Conservation (phyloP, 1,284 basidiomycete species). For the Malassezia pachydermatis region DNA sequence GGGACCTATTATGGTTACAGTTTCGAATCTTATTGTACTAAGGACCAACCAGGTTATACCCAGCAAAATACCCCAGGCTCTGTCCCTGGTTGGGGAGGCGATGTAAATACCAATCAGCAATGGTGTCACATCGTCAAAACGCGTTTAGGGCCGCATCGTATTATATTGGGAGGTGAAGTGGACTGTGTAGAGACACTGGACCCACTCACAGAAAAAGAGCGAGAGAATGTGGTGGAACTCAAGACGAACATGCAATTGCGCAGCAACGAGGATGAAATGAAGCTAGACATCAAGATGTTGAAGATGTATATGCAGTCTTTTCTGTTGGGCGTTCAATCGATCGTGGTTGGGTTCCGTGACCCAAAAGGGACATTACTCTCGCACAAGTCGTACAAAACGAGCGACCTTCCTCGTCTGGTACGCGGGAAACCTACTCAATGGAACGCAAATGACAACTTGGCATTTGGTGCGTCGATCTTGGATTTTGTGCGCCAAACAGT, state of each 20-base stretch:
- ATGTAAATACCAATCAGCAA: constrained; percentile 85
- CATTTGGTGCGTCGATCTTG: constrained; percentile 63
- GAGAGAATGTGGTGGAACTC: constrained; percentile 63
- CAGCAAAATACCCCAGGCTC: not conserved
- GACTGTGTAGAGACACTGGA: constrained; percentile 60
- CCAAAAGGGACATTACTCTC: constrained; percentile 54
- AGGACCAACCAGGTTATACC: constrained; percentile 28
- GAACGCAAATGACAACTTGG: constrained; percentile 65
- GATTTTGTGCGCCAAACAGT: constrained; percentile 52
- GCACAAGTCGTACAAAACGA: constrained; percentile 46
- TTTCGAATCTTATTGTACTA: constrained; percentile 76
- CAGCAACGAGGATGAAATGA: constrained; percentile 58
- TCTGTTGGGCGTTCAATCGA: constrained; percentile 69
- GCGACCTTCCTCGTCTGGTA: constrained; percentile 45
- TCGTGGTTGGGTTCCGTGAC: constrained; percentile 84
- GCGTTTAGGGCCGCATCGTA: constrained; percentile 66
- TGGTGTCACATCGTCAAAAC: constrained; percentile 91
- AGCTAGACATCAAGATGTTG: constrained; percentile 72
- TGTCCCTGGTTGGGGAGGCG: constrained; percentile 59
- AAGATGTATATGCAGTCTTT: constrained; percentile 66
- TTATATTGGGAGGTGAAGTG: constrained; percentile 86
- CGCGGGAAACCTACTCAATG: constrained; percentile 58
- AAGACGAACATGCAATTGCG: constrained; percentile 80
- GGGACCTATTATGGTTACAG: constrained; percentile 53
- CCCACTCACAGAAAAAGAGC: not conserved